Evolutionary conservation across 257 asterid genomes (phyloP), one percentile per base, ranked within the genome.

Genomic region (Echites panduratus): DNA sequence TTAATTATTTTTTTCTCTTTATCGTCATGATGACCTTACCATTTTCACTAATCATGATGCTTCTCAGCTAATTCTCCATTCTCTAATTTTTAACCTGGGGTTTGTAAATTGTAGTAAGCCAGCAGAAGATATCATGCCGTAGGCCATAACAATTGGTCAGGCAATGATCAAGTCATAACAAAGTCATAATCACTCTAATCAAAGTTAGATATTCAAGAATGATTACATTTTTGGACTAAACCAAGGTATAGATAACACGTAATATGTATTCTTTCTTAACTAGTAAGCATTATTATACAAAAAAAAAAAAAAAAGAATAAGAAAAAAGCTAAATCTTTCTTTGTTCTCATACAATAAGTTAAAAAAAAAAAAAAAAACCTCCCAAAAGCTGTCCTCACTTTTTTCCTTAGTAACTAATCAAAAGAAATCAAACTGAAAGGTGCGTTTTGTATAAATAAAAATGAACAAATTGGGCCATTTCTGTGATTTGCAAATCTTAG

Each of bases 401-500:
- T 22, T 40, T 68, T 69, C 24, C 53, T 7, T 41, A 0, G 12
- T 67, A 41, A 63, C 71, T n/a, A 67, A 67, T 67, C 38, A 44
- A 67, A 22, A 67, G 19, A 47, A 17, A 48, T 26, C 61, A 69
- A 66, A 40, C 27, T 66, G 26, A 20, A n/a, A 43, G 27, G 20
- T 32, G 7, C 3, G n/a, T 2, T 71, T 54, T 26, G 59, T 66
- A 24, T 5, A 45, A 64, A n/a, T 29, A 73, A 82, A 57, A 78
- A 76, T 41, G 73, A 70, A 64, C 57, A 17, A 59, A 49, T 84
- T n/a, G 82, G 84, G 68, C 82, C 84, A 78, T 76, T 75, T 52
- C 49, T 75, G 58, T 66, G 89, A 86, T 84, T 43, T 76, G 87
- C 84, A 75, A 80, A 86, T 82, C 84, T 71, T 45, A 70, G 71